Percentiles rank a stretch among this genome's conserved stretches.
Conservation (phyloP, 2,329 filamentous ascomycete species). For the Neoarthrinium moseri region DNA sequence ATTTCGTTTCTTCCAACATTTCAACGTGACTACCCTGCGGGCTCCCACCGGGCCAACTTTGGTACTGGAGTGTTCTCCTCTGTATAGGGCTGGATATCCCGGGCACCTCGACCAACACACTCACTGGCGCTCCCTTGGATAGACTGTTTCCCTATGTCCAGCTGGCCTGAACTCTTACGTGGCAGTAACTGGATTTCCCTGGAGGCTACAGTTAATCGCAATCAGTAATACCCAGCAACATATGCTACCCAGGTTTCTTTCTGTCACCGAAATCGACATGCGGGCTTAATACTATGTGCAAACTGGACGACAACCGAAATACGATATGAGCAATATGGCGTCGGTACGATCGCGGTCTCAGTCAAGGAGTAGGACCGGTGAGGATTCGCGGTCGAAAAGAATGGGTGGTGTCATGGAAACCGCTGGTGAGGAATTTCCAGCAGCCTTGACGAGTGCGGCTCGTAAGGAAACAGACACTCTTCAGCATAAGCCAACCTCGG, state of each 20-base stretch:
- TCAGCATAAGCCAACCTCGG: slow-evolving; percentile 15
- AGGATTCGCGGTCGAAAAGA: slow-evolving; percentile 23
- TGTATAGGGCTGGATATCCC: neutral
- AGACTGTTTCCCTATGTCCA: slow-evolving; percentile 2
- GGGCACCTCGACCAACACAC: neutral
- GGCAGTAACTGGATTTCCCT: too few relatives aligned
- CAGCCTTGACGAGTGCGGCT: slow-evolving; percentile 19
- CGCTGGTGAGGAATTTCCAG: slow-evolving; percentile 22
- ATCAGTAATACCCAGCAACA: too few relatives aligned
- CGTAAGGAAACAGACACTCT: slow-evolving; percentile 25
- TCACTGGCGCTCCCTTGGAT: neutral
- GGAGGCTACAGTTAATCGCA: too few relatives aligned
- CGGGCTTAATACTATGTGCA: slow-evolving; percentile 26
- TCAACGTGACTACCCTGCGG: too few relatives aligned
- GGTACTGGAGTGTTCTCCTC: too few relatives aligned
- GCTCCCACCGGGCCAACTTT: too few relatives aligned
- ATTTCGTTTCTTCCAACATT: neutral
- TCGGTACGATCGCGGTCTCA: slow-evolving; percentile 25
- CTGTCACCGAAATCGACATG: too few relatives aligned
- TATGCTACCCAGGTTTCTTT: too few relatives aligned
- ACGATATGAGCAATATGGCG: too few relatives aligned
- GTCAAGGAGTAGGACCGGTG: slow-evolving; percentile 21
- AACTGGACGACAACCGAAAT: too few relatives aligned
- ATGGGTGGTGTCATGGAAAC: slow-evolving; percentile 25
- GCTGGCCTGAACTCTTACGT: too few relatives aligned